phyloP scores from a whole-genome alignment of 257 asterid genomes.

The Ajuga chamaepitys region DNA sequence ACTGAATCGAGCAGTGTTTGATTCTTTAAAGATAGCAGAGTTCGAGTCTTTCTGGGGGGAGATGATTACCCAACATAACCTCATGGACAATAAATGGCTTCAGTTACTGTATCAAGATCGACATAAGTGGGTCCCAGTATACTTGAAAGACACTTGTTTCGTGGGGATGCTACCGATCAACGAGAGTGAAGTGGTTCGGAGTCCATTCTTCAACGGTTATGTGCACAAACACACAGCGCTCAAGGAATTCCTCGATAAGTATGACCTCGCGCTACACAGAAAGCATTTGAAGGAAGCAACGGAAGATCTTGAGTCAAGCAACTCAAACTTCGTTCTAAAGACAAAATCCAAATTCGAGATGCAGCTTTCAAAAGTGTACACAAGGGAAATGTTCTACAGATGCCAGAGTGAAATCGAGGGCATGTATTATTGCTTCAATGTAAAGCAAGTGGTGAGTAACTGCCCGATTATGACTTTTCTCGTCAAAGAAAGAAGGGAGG shows the following conservation, averaged over 20 bases:
- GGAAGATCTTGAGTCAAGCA: constrained; percentile 47
- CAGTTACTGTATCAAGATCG: constrained; percentile 45
- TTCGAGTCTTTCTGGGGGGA: constrained; percentile 43
- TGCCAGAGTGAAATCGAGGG: constrained; percentile 49
- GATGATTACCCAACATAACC: constrained; percentile 40
- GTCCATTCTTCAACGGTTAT: constrained; percentile 43
- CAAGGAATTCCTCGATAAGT: constrained; percentile 50
- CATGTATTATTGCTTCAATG: constrained; percentile 45
- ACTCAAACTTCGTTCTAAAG: constrained; percentile 31
- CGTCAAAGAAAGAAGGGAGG: constrained; percentile 38
- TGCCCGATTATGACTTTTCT: constrained; percentile 41
- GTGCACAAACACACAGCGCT: constrained; percentile 53
- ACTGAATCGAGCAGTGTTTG: constrained; percentile 39
- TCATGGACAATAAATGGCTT: constrained; percentile 48
- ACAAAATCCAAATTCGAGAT: constrained; percentile 48
- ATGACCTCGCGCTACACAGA: constrained; percentile 52
- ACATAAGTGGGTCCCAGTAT: constrained; percentile 49
- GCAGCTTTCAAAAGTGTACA: constrained; percentile 51
- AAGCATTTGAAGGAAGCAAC: constrained; percentile 43
- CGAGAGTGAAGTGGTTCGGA: constrained; percentile 27
- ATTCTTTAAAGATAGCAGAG: constrained; percentile 47
- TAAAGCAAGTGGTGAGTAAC: constrained; percentile 33
- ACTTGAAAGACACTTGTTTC: constrained; percentile 42
- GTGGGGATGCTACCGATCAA: constrained; percentile 38
- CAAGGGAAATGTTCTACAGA: constrained; percentile 44